These are phyloP conservation scores for Fistulifera pelliculosa DNA, from an alignment of 108 stramenopile species.

Conservation along the genomic window DNA sequence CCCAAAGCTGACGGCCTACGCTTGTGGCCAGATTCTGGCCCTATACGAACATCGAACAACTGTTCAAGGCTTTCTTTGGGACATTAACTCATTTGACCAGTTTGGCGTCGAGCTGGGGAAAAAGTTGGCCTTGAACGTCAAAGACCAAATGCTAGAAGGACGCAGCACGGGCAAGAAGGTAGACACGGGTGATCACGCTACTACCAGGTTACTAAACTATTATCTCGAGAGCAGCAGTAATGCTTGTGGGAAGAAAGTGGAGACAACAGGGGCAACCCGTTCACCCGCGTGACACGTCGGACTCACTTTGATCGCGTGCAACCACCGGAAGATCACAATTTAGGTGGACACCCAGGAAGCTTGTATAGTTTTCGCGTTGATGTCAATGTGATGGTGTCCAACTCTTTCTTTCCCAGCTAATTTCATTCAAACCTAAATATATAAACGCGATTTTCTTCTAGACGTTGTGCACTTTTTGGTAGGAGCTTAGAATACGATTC, in stretches of 20 bases:
- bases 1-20: conserved; percentile 89
- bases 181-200: conserved; percentile 59
- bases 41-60: conserved; percentile 98
- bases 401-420: no score
- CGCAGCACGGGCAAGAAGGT: conserved; percentile 24
- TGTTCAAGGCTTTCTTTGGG: conserved; percentile 99
- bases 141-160: conserved; percentile 57
- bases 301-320: conserved; percentile 43
- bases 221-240: conserved; percentile 57
- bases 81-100: conserved; percentile 98
- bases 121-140: conserved; percentile 89
- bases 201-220: conserved; percentile 77
- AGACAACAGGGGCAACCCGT: conserved; percentile 19
- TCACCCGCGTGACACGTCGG: conserved; percentile 43
- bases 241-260: conserved; percentile 12
- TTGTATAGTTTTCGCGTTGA: no score
- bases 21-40: conserved; percentile 89
- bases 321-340: conserved; percentile 7
- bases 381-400: no score
- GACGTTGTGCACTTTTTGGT: no score
- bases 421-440: no score
- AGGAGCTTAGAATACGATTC: no score
- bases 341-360: no score
- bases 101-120: conserved; percentile 99
- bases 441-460: no score